Base-by-base conservation (phyloP, 495 filamentous ascomycete genomes). In the Neurospora discreta region DNA sequence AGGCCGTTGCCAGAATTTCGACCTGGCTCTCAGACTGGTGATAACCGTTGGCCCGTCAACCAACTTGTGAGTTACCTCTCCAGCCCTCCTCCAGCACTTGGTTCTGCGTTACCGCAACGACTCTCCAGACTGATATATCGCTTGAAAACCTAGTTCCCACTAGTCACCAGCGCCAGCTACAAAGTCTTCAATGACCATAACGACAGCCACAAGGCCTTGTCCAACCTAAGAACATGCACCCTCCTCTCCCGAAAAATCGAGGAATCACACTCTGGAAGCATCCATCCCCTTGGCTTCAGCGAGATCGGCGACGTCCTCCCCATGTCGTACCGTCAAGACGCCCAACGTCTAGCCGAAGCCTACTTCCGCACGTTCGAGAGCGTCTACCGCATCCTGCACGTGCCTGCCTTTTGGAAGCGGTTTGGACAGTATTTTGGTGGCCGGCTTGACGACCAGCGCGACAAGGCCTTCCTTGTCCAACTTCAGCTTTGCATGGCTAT, bases 401-500 rank as follows among this genome's bases (percentile, higher is more conserved):
- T 83, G 6, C 84, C 85, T 2, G 80, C 75, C 18, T 90, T 92
- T 72, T 83, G 75, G 74, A 75, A 72, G n/a, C 80, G 85, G 13
- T 90, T 87, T 36, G 78, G 81, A 13, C 72, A 70, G 7, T 81
- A 84, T 69, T 88, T 60, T 30, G 26, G 8, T 60, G 52, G 52
- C 23, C 52, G 16, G 52, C 6, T 60, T 60, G 52, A 60, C 26
- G 20, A 16, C 11, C 52, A 60, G 15, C 20, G 1, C 52, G 20
- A 8, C 13, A 60, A 23, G 23, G 76, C 80, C 1, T 91, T 91
- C 72, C 75, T 88, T 1, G 81, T 89, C 3, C 88, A 89, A 71
- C 75, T 92, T 5, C 84, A 91, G 71, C 77, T 92, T 15, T 84
- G 90, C n/a, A 83, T 91, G 75, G 87, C 89, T 11, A 88, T 89